Conservation (phyloP, 345 rosid species). For the Populus euphratica region DNA sequence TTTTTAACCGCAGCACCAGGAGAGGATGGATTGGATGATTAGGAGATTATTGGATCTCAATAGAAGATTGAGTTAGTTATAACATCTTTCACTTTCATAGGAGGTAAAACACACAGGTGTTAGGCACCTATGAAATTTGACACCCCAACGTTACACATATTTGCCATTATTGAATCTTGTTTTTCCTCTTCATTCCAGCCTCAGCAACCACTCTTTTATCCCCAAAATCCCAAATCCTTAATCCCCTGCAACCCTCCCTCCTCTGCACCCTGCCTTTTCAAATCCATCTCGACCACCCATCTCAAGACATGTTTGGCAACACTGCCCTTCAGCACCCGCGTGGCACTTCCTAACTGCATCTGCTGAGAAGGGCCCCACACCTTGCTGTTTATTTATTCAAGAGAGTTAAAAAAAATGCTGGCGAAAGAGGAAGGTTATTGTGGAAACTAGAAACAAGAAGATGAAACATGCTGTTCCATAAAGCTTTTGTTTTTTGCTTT, state of each 20-base stretch:
- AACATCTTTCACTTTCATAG: conserved; percentile 31
- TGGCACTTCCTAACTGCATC: conserved; percentile 5
- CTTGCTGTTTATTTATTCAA: background rate
- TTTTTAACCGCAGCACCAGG: no score
- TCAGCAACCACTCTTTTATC: no score
- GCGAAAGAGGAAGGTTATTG: background rate
- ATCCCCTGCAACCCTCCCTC: background rate
- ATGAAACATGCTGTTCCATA: background rate
- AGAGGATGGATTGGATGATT: no score
- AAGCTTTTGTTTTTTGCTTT: background rate
- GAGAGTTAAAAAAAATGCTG: conserved; percentile 5
- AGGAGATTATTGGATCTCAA: no score
- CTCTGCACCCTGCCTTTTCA: background rate
- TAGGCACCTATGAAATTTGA: conserved; percentile 15
- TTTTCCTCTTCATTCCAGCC: background rate
- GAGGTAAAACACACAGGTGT: conserved; percentile 20
- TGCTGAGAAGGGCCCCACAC: background rate
- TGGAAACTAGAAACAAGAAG: background rate
- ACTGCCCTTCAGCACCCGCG: background rate
- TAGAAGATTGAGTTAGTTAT: conserved; percentile 17
- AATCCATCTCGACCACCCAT: background rate
- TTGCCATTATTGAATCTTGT: conserved; percentile 2
- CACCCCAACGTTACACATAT: conserved; percentile 24
- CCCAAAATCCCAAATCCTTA: background rate
- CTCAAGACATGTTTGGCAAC: background rate